Conservation (phyloP, 2,329 filamentous ascomycete genomes). For the Aureobasidium sp. region DNA sequence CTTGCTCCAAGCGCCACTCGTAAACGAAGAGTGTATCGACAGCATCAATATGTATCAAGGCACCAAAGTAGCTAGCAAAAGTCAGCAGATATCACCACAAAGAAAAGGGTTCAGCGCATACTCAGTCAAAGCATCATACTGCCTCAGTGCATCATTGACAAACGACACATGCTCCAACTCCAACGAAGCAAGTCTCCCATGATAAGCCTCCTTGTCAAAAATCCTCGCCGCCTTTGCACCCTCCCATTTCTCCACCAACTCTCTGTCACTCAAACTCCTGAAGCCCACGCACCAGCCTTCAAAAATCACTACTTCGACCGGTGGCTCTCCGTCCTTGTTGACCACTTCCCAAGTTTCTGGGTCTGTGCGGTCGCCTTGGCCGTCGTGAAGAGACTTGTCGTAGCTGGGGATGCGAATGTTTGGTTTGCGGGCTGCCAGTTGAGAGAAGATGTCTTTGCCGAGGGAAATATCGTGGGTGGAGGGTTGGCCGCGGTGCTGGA, state of each 20-base stretch:
- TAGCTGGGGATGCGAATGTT: constrained; percentile 63
- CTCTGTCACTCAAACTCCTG: constrained; percentile 52
- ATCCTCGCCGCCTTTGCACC: constrained; percentile 43
- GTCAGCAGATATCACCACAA: not conserved
- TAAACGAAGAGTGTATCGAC: constrained; percentile 71
- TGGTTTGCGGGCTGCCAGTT: constrained; percentile 45
- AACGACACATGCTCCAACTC: constrained; percentile 49
- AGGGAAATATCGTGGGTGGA: constrained; percentile 73
- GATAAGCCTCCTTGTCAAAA: constrained; percentile 39
- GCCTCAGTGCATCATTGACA: constrained; percentile 52
- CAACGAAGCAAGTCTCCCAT: constrained; percentile 48
- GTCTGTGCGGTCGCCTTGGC: constrained; percentile 68
- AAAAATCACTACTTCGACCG: constrained; percentile 63
- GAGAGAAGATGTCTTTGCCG: constrained; percentile 54
- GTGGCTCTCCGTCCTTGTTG: constrained; percentile 40
- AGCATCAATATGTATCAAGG: constrained; percentile 64
- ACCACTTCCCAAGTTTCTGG: constrained; percentile 55
- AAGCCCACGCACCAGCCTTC: constrained; percentile 93
- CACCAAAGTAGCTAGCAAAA: constrained; percentile 46
- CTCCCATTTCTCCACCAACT: constrained; percentile 48
- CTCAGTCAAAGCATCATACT: constrained; percentile 55
- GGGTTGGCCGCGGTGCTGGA: constrained; percentile 78
- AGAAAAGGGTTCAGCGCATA: constrained; percentile 23
- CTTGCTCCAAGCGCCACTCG: constrained; percentile 75
- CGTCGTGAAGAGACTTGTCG: constrained; percentile 72